Percentiles rank a stretch among this genome's conserved stretches.
Evolutionary conservation across 2,329 filamentous ascomycete species (phyloP).

Genomic region (Aspergillus tubingensis): DNA sequence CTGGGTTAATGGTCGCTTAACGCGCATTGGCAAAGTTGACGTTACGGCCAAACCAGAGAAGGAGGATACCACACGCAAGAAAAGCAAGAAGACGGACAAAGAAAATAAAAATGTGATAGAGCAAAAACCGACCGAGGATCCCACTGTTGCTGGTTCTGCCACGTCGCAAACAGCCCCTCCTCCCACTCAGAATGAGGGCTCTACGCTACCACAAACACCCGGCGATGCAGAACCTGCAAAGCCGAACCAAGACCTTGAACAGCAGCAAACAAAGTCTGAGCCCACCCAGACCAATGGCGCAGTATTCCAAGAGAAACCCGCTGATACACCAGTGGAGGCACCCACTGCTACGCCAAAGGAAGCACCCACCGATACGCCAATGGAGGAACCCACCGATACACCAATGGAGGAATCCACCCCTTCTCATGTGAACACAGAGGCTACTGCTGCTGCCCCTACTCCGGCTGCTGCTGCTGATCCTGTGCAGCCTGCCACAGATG

Average conservation of each 20-base stretch:
- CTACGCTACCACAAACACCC: slow-evolving; percentile 11
- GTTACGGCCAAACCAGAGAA: slow-evolving; percentile 40
- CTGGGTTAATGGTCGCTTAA: slow-evolving; percentile 75
- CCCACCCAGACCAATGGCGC: neutral
- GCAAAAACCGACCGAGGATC: slow-evolving; percentile 18
- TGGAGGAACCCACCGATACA: neutral
- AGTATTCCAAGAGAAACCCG: slow-evolving; percentile 5
- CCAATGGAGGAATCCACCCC: neutral
- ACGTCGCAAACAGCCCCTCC: slow-evolving; percentile 12
- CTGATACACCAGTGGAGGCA: neutral
- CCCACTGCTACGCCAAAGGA: neutral
- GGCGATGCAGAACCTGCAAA: slow-evolving; percentile 13
- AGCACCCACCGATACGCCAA: neutral
- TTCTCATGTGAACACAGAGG: neutral
- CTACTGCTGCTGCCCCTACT: neutral
- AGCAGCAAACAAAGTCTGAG: slow-evolving; percentile 6
- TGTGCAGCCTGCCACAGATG: slow-evolving; percentile 8
- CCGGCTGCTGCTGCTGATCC: neutral
- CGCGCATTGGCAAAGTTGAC: slow-evolving; percentile 67
- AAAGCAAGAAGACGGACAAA: slow-evolving; percentile 34
- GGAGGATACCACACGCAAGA: slow-evolving; percentile 51
- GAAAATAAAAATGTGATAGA: slow-evolving; percentile 29
- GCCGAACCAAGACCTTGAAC: slow-evolving; percentile 10
- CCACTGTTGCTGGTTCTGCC: slow-evolving; percentile 13
- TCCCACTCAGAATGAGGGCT: slow-evolving; percentile 3